Evolutionary conservation across 2,329 filamentous ascomycete species (phyloP).

Genomic region (Didymella glomerata): DNA sequence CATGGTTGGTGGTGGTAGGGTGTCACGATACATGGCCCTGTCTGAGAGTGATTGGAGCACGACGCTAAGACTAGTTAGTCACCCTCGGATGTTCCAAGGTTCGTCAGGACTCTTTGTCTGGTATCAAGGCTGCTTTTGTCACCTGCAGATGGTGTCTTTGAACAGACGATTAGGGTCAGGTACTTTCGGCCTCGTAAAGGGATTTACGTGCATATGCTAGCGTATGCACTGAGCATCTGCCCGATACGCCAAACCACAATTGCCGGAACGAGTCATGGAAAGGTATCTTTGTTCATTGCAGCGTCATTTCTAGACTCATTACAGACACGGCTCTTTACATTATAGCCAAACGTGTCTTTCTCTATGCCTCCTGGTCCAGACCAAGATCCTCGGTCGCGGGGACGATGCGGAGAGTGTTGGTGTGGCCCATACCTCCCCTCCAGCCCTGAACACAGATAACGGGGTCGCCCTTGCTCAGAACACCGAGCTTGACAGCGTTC

Average conservation of each 20-base stretch:
- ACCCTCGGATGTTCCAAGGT: slow-evolving; percentile 4
- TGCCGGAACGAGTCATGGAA: slow-evolving; percentile 37
- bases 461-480: slow-evolving; percentile 75
- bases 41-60: slow-evolving; percentile 24
- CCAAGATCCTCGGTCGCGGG: slow-evolving; percentile 61
- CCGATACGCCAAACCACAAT: slow-evolving; percentile 34
- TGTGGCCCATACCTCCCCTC: slow-evolving; percentile 91
- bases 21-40: slow-evolving; percentile 31
- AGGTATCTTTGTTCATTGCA: slow-evolving; percentile 25
- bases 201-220: slow-evolving; percentile 36
- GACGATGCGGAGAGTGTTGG: slow-evolving; percentile 74
- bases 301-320: slow-evolving; percentile 21
- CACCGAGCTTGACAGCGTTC: slow-evolving; percentile 82
- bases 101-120: slow-evolving; percentile 10
- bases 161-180: slow-evolving; percentile 3
- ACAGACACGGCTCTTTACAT: slow-evolving; percentile 23
- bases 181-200: slow-evolving; percentile 6
- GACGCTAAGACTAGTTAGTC: slow-evolving; percentile 22
- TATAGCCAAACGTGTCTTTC: slow-evolving; percentile 20
- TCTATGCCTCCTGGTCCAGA: slow-evolving; percentile 57
- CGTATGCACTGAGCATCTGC: slow-evolving; percentile 34
- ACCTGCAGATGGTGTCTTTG: neutral
- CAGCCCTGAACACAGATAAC: slow-evolving; percentile 89
- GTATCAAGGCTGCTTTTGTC: slow-evolving; percentile 5
- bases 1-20: slow-evolving; percentile 44